Percentiles rank a stretch among this genome's conserved stretches.
phyloP scores from a whole-genome alignment of 495 filamentous ascomycete genomes.

The Aspergillus saccharolyticus region DNA sequence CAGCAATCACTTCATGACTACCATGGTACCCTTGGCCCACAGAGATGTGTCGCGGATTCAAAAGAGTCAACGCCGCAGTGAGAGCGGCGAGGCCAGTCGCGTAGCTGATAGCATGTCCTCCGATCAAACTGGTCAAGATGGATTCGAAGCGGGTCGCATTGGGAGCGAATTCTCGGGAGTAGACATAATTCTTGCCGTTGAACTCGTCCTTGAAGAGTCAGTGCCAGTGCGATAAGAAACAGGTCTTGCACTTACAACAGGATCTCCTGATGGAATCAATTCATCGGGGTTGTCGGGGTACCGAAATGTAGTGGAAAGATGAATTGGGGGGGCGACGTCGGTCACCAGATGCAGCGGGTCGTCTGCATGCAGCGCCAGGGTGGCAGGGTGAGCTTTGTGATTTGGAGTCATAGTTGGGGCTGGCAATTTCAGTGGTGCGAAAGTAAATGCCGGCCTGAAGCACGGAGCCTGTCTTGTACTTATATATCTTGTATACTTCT shows the following conservation, averaged over 20 bases:
- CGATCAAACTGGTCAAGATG: slow-evolving; percentile 61
- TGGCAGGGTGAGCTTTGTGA: slow-evolving; percentile 34
- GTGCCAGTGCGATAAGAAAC: background rate
- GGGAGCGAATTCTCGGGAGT: slow-evolving; percentile 66
- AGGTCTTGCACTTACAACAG: slow-evolving; percentile 10
- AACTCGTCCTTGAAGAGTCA: slow-evolving; percentile 17
- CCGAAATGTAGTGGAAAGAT: slow-evolving; percentile 78
- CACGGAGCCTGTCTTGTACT: background rate
- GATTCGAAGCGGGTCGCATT: slow-evolving; percentile 71
- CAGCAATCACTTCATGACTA: slow-evolving; percentile 65
- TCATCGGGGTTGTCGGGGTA: slow-evolving; percentile 60
- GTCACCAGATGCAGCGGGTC: slow-evolving; percentile 59
- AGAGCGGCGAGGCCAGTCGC: slow-evolving; percentile 75
- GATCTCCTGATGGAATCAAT: slow-evolving; percentile 40
- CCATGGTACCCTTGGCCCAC: slow-evolving; percentile 80
- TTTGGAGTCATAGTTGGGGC: slow-evolving; percentile 5
- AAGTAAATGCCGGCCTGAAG: no score
- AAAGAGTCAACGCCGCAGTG: slow-evolving; percentile 65
- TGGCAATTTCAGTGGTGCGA: background rate
- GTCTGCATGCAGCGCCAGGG: slow-evolving; percentile 73
- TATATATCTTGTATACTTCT: background rate
- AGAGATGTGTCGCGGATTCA: slow-evolving; percentile 67
- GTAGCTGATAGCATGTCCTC: slow-evolving; percentile 63
- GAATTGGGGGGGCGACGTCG: slow-evolving; percentile 75
- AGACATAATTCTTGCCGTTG: slow-evolving; percentile 42